Evolutionary conservation across 805 yeast genomes (phyloP).

Genomic region (Wickerhamomyces strasburgensis): DNA sequence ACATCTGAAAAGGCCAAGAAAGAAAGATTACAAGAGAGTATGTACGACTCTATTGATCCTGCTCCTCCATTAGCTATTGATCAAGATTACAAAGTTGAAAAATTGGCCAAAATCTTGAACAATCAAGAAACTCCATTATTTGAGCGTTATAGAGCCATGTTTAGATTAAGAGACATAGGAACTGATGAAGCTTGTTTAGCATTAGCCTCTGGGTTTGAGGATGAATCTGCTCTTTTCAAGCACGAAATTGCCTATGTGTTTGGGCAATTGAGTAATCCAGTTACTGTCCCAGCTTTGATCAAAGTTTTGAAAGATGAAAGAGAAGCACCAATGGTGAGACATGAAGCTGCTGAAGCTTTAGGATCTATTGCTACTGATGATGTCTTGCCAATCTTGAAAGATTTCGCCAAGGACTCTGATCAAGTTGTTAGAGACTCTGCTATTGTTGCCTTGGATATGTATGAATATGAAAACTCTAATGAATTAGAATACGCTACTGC

Average conservation of each 20-base stretch:
- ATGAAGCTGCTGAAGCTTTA: conserved; percentile 98
- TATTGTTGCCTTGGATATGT: conserved; percentile 96
- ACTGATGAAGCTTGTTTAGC: conserved; percentile 91
- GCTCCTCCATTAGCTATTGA: conserved; percentile 92
- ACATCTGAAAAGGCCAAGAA: conserved; percentile 57
- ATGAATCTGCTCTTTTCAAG: conserved; percentile 88
- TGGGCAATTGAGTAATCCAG: conserved; percentile 94
- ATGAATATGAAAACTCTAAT: conserved; percentile 84
- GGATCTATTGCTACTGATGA: conserved; percentile 97
- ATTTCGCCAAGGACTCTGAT: conserved; percentile 75
- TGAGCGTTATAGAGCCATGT: conserved; percentile 97
- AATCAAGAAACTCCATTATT: conserved; percentile 76
- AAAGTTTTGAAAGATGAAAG: conserved; percentile 69
- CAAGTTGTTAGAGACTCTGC: conserved; percentile 95
- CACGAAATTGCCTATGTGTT: conserved; percentile 98
- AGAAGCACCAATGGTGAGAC: conserved; percentile 99
- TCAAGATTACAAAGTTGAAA: conserved; percentile 53
- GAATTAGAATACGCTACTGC: conserved; percentile 65
- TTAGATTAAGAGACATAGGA: conserved; percentile 92
- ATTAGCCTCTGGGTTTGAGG: conserved; percentile 82
- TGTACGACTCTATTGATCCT: conserved; percentile 89
- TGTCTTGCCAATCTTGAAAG: conserved; percentile 80
- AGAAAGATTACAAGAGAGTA: conserved; percentile 70
- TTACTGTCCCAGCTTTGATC: conserved; percentile 80
- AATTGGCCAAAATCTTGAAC: conserved; percentile 64